Evolutionary conservation across 495 filamentous ascomycete genomes (phyloP).

Genomic region (Xylaria nigripes): DNA sequence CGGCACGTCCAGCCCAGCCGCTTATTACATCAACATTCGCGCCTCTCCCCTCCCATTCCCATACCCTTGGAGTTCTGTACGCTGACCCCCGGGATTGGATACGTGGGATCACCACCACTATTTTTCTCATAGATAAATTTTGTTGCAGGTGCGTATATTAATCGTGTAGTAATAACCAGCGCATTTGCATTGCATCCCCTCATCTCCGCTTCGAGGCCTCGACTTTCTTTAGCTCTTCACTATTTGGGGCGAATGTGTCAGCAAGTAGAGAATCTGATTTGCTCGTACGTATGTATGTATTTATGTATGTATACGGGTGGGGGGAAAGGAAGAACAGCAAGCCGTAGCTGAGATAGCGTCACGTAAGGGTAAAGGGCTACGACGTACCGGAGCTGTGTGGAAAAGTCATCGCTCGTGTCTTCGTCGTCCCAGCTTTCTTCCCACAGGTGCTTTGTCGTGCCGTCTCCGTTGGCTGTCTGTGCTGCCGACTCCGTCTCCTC

Average conservation of each 20-base stretch:
- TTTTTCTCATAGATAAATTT: not conserved
- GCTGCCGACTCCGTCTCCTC: conserved; percentile 73
- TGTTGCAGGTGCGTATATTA: not conserved
- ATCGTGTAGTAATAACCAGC: not conserved
- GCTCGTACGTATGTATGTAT: not conserved
- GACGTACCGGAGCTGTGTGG: conserved; percentile 84
- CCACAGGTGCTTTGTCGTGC: conserved; percentile 74
- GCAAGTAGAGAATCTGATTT: conserved; percentile 18
- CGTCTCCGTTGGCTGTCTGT: conserved; percentile 28
- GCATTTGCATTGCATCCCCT: conserved; percentile 1
- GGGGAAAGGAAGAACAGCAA: conserved; percentile 4
- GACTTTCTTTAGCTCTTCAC: conserved; percentile 91
- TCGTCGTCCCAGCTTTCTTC: conserved; percentile 99
- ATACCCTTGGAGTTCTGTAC: no score
- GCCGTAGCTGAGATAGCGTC: not conserved
- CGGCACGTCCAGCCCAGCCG: no score
- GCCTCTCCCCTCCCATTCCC: no score
- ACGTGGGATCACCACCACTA: not conserved
- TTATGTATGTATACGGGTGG: not conserved
- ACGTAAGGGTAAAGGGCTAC: not conserved
- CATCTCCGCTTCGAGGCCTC: conserved; percentile 56
- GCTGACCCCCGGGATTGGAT: no score
- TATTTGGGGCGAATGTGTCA: conserved; percentile 29
- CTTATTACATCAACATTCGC: no score
- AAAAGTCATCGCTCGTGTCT: conserved; percentile 94